Base-by-base conservation (phyloP, 106 monocot species). In the Acanthochlamys bracteata region DNA sequence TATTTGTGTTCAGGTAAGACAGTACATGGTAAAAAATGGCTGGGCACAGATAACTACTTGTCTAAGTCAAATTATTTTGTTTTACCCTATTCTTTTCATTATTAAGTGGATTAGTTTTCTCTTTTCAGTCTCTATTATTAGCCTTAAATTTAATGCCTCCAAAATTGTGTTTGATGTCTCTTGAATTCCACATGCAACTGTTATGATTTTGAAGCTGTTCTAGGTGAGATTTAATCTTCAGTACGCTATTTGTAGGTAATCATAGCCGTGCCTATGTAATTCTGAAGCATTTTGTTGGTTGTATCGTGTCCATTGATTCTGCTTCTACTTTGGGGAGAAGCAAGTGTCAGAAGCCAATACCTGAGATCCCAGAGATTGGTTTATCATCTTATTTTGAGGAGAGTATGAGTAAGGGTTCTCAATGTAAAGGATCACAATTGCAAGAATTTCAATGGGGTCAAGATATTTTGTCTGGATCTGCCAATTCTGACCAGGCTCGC, bases 1-100 rank as follows among this genome's bases (percentile, higher is more conserved):
- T 59, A 81, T 76, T 69, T 98, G 47, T 83, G 73, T 82, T 76
- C 88, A 86, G 98, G 98, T 98, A 79, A 22, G 42, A 41, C 61
- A 11, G 11, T 46, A 14, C n/a, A n/a, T n/a, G n/a, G n/a, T n/a
- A n/a, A n/a, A n/a, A n/a, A n/a, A n/a, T n/a, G n/a, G n/a, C n/a
- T n/a, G n/a, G n/a, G n/a, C n/a, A n/a, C n/a, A n/a, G n/a, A n/a
- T n/a, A n/a, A n/a, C n/a, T n/a, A n/a, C n/a, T n/a, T n/a, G n/a
- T n/a, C n/a, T n/a, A n/a, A n/a, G n/a, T n/a, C n/a, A n/a, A n/a
- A n/a, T n/a, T n/a, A n/a, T n/a, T n/a, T n/a, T n/a, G n/a, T n/a
- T n/a, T n/a, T n/a, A n/a, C n/a, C n/a, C n/a, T n/a, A n/a, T n/a
- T n/a, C n/a, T n/a, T n/a, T n/a, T n/a, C n/a, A n/a, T n/a, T n/a